Evolutionary conservation across 768 basidiomycete genomes (phyloP).

Genomic region (Leccinum ochraceum): DNA sequence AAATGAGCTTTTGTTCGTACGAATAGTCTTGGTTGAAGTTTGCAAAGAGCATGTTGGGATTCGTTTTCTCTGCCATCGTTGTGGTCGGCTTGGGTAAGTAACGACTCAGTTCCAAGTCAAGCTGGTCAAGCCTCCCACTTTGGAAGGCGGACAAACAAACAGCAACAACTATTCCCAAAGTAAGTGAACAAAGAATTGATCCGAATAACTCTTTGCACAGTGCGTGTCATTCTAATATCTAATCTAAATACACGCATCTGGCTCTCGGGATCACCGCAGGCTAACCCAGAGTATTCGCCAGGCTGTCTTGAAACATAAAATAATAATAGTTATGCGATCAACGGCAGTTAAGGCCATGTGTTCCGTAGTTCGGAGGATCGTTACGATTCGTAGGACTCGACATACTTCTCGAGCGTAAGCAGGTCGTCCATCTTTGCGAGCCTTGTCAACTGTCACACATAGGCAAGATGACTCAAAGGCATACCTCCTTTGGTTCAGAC

Average conservation of each 20-base stretch:
- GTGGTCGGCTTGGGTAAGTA: conserved; percentile 6
- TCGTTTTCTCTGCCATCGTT: conserved; percentile 40
- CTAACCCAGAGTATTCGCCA: not conserved
- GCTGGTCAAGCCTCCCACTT: conserved; percentile 5
- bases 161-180: conserved; percentile 5
- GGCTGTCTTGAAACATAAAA: conserved; percentile 4
- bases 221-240: not conserved
- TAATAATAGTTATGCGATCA: not conserved
- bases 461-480: conserved; percentile 12
- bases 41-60: conserved; percentile 71
- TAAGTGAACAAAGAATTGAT: no score
- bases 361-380: not conserved
- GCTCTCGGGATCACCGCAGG: conserved; percentile 5
- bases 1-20: conserved; percentile 41
- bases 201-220: not conserved
- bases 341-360: conserved; percentile 29
- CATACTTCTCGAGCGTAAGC: conserved; percentile 77
- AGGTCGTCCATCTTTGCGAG: conserved; percentile 61
- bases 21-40: conserved; percentile 99
- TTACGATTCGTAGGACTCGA: conserved; percentile 51
- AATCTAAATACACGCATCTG: conserved; percentile 15
- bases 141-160: conserved; percentile 18
- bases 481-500: conserved; percentile 73
- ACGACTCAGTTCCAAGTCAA: conserved; percentile 1
- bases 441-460: not conserved